Evolutionary conservation across 2,329 filamentous ascomycete genomes (phyloP).

Genomic region (Cladophialophora immunda): DNA sequence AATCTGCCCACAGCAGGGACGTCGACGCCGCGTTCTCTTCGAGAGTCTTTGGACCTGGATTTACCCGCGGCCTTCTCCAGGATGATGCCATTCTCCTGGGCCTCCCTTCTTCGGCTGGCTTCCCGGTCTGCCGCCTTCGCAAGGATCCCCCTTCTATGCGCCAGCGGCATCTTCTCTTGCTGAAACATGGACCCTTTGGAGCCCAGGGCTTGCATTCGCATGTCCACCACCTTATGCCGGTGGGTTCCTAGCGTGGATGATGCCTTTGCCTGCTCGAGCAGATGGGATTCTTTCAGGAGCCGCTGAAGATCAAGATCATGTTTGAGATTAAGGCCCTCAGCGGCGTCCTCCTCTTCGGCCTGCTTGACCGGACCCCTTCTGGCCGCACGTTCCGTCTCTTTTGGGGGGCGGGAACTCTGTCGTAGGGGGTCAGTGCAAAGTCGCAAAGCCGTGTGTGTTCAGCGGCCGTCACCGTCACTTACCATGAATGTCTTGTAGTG

Average conservation of each 20-base stretch:
- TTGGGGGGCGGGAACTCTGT: slow-evolving; percentile 35
- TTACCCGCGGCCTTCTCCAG: slow-evolving; percentile 67
- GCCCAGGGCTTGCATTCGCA: slow-evolving; percentile 82
- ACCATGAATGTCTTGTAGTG: slow-evolving; percentile 85
- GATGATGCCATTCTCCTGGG: slow-evolving; percentile 88
- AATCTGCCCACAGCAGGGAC: slow-evolving; percentile 83
- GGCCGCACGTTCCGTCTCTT: slow-evolving; percentile 21
- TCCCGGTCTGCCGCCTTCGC: slow-evolving; percentile 73
- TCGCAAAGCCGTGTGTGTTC: not conserved
- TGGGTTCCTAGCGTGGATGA: slow-evolving; percentile 72
- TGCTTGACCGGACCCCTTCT: slow-evolving; percentile 27
- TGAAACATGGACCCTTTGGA: slow-evolving; percentile 77
- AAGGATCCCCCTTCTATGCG: slow-evolving; percentile 83
- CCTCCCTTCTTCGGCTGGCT: slow-evolving; percentile 76
- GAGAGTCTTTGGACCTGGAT: slow-evolving; percentile 48
- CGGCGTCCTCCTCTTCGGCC: slow-evolving; percentile 52
- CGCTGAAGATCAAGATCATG: slow-evolving; percentile 93
- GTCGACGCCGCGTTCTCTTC: slow-evolving; percentile 72
- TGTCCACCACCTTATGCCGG: slow-evolving; percentile 81
- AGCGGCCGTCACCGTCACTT: slow-evolving; percentile 32
- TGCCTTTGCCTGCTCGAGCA: slow-evolving; percentile 70
- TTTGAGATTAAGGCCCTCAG: slow-evolving; percentile 74
- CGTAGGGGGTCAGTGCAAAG: not conserved
- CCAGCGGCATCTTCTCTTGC: slow-evolving; percentile 89
- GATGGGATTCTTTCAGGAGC: slow-evolving; percentile 88